phyloP scores from a whole-genome alignment of 192 early-diverging fungal genomes.

The Allomyces macrogynus region DNA sequence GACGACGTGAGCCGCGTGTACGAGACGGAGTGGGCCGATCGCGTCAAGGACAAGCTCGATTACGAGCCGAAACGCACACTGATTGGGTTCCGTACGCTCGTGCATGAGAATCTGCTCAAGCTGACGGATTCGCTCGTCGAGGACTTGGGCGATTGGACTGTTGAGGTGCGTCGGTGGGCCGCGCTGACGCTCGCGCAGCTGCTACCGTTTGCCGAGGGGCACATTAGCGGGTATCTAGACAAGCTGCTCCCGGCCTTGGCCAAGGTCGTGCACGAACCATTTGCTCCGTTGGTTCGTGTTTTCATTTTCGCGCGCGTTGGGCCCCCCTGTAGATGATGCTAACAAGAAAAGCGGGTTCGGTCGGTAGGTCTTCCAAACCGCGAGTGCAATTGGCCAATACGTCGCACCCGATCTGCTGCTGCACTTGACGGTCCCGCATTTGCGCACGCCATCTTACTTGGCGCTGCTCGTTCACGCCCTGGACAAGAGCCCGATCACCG shows the following conservation, averaged over 20 bases:
- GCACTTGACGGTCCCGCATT: background rate
- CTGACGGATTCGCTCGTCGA: slow-evolving; percentile 15
- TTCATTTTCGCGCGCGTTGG: too few species aligned
- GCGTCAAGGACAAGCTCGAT: slow-evolving; percentile 36
- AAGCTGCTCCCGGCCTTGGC: slow-evolving; percentile 21
- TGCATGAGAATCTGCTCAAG: slow-evolving; percentile 32
- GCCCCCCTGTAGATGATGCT: too few species aligned
- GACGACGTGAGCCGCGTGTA: slow-evolving; percentile 23
- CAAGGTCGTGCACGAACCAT: slow-evolving; percentile 9
- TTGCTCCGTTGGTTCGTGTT: background rate
- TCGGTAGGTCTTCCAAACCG: too few species aligned
- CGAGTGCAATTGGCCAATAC: too few species aligned
- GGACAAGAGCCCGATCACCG: too few species aligned
- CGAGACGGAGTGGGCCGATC: slow-evolving; percentile 26
- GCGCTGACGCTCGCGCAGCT: slow-evolving; percentile 17
- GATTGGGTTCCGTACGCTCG: slow-evolving; percentile 25
- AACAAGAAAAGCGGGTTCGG: too few species aligned
- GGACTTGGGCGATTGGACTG: slow-evolving; percentile 25
- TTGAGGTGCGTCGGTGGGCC: slow-evolving; percentile 17
- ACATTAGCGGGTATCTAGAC: slow-evolving; percentile 29
- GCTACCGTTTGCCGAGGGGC: slow-evolving; percentile 18
- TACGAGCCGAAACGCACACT: slow-evolving; percentile 23
- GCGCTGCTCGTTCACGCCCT: background rate
- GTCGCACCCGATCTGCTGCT: background rate
- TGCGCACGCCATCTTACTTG: background rate